A percentile compares a stretch with the other conserved stretches of the same genome.
Conservation (phyloP, 2,329 filamentous ascomycete species). For the Dryadomyces quercus-mongolicae region DNA sequence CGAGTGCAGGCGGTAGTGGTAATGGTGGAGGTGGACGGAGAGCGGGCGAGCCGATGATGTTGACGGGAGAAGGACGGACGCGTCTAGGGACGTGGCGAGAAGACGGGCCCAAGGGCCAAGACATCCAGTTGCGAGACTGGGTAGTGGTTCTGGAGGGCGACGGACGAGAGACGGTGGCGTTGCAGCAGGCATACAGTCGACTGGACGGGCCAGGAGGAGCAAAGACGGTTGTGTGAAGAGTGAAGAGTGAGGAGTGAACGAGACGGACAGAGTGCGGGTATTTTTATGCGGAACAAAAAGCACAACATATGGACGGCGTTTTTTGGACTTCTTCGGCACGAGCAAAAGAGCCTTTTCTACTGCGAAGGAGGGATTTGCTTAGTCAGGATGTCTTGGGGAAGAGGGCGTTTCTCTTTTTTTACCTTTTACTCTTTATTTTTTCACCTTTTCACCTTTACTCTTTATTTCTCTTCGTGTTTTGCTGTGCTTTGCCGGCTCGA, state of each 20-base stretch:
- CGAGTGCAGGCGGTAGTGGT: neutral
- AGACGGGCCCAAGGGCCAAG: constrained; percentile 60
- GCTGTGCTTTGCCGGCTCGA: neutral
- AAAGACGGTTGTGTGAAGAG: constrained; percentile 2
- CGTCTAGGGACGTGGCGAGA: constrained; percentile 68
- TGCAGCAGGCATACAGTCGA: constrained; percentile 45
- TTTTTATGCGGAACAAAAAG: neutral
- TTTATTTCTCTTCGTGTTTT: neutral
- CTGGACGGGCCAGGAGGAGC: constrained; percentile 31
- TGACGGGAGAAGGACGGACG: constrained; percentile 47
- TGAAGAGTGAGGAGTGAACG: too few relatives aligned
- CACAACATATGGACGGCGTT: neutral
- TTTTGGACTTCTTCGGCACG: neutral
- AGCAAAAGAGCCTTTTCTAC: neutral
- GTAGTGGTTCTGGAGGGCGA: constrained; percentile 69
- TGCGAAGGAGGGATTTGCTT: neutral
- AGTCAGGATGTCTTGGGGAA: neutral
- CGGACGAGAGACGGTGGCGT: constrained; percentile 47
- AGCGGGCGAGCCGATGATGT: constrained; percentile 23
- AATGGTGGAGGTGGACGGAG: constrained; percentile 3
- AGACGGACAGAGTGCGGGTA: too few relatives aligned
- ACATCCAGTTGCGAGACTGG: constrained; percentile 77
- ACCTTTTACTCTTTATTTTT: neutral
- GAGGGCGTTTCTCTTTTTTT: neutral
- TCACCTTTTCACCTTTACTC: neutral